A percentile compares a stretch with the other conserved stretches of the same genome.
Evolutionary conservation across 2,329 filamentous ascomycete species (phyloP).

Genomic region (Aspergillaceae sp.): DNA sequence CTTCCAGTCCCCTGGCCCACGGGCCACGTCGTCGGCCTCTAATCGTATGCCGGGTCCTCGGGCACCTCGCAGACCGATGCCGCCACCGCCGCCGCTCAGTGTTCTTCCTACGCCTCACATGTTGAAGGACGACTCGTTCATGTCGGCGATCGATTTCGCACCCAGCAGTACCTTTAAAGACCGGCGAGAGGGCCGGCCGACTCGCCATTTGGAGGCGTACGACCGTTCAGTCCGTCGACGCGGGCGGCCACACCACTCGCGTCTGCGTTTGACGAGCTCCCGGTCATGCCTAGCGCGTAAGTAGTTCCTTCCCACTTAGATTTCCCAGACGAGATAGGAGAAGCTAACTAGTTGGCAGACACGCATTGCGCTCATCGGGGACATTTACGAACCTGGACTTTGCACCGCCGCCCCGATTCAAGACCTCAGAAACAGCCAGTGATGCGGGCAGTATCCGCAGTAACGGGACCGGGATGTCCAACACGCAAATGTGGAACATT

Average conservation of each 20-base stretch:
- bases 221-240: slow-evolving; percentile 66
- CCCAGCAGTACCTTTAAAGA: slow-evolving; percentile 63
- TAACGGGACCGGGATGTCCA: slow-evolving; percentile 70
- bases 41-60: slow-evolving; percentile 30
- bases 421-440: slow-evolving; percentile 33
- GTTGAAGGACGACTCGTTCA: slow-evolving; percentile 75
- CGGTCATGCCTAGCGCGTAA: slow-evolving; percentile 82
- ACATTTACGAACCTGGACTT: slow-evolving; percentile 43
- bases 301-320: slow-evolving; percentile 32
- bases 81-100: slow-evolving; percentile 64
- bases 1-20: slow-evolving; percentile 38
- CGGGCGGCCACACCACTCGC: slow-evolving; percentile 69
- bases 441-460: slow-evolving; percentile 50
- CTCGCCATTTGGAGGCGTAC: slow-evolving; percentile 48
- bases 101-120: slow-evolving; percentile 79
- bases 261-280: slow-evolving; percentile 78
- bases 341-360: slow-evolving; percentile 25
- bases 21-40: slow-evolving; percentile 58
- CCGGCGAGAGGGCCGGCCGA: slow-evolving; percentile 57
- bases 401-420: slow-evolving; percentile 41
- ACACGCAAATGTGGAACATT: slow-evolving; percentile 60
- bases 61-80: slow-evolving; percentile 50
- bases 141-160: slow-evolving; percentile 68
- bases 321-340: neutral
- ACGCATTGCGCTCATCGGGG: slow-evolving; percentile 41